Base-by-base conservation (phyloP, 2,329 filamentous ascomycete genomes). In the Ceratocystis ficicola region DNA sequence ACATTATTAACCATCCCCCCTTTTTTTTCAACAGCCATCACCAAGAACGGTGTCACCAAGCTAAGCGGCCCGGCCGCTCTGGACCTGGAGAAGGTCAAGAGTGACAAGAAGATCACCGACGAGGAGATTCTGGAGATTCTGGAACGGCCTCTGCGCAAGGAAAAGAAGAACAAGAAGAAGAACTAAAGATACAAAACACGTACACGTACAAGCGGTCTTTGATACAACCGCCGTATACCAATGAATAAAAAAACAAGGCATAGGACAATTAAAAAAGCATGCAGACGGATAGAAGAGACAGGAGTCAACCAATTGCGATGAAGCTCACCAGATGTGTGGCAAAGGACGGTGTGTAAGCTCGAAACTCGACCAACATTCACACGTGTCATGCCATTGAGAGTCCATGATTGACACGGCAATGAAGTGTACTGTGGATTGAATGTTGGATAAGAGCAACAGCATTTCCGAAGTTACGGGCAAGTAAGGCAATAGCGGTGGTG, bases 91-190 rank as follows among this genome's bases (percentile, higher is more conserved):
- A 91, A 92, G 80, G 85, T 87, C 81, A 88, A 96, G 83, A 87
- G 90, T 44, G 92, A 97, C 77, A 97, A 97, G 85, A 96, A 96
- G 84, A 96, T 99, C 73, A 87, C 86, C 70, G 93, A 97, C 70
- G 90, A 95, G 79, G 93, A 97, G 79, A 83, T 99, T 70, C 85
- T 97, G 72, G 90, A 94, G 82, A 93, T 97, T 70, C 83, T 99
- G 63, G 91, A 94, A 78, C 89, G 89, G 76, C 93, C 93, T 41
- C 78, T 96, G 72, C 90, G 90, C 81, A 94, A 89, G 81, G 93
- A 91, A 82, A 95, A 92, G 84, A 91, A 89, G 83, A 85, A 88
- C 81, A 88, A 87, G 77, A 88, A 88, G 83, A 87, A 87, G 83
- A 84, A 67, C 62, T 67, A 72, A 64, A 71, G 73, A 48, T 44